These are phyloP conservation scores for Alternaria sp. DNA, from an alignment of 2,329 filamentous ascomycete species.

Conservation along the genomic window DNA sequence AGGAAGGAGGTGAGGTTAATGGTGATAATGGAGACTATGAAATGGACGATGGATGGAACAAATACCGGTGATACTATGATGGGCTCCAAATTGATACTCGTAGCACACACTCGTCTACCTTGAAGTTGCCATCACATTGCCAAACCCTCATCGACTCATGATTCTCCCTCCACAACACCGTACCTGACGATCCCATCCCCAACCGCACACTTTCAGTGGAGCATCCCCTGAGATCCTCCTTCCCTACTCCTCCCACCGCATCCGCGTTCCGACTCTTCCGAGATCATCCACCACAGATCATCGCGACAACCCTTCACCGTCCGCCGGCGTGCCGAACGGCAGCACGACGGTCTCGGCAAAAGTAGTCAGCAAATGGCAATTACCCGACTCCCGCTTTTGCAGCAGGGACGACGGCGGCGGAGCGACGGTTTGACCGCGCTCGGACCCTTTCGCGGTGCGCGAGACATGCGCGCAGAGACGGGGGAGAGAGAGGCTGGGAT, in stretches of 20 bases:
- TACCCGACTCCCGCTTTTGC: conserved; percentile 16
- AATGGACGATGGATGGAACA: neutral
- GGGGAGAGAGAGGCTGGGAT: neutral
- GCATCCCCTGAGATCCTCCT: neutral
- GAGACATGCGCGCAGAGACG: conserved; percentile 1
- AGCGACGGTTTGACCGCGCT: neutral
- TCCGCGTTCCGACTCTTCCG: neutral
- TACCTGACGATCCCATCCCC: neutral
- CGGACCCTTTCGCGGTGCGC: conserved; percentile 1
- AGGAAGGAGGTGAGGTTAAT: neutral
- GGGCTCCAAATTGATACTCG: neutral
- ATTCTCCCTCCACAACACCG: neutral
- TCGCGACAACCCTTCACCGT: conserved; percentile 4
- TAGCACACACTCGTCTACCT: neutral
- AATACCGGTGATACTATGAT: neutral
- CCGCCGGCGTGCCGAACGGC: conserved; percentile 5
- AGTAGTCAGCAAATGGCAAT: conserved; percentile 1
- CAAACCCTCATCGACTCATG: neutral
- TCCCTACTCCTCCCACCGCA: neutral
- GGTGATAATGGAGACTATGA: neutral
- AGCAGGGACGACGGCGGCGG: neutral
- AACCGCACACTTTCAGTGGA: neutral
- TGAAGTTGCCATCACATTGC: neutral
- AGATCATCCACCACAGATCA: neutral
- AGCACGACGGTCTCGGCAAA: neutral